Conservation (phyloP, 2,329 filamentous ascomycete species). For the Paraphoma chrysanthemicola region DNA sequence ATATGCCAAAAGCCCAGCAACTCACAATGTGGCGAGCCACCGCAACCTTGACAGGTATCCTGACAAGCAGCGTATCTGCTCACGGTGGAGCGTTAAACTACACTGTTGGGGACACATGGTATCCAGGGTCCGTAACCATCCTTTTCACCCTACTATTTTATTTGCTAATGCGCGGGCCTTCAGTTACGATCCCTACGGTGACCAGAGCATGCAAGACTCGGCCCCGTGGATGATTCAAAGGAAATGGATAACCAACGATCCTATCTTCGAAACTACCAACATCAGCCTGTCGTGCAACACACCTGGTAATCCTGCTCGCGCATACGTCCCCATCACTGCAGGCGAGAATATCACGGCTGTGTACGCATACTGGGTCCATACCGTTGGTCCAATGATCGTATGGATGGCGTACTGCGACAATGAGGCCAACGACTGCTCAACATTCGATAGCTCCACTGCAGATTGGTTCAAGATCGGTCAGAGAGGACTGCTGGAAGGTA, state of each 20-base stretch:
- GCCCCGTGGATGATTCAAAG: constrained; percentile 35
- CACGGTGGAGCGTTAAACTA: constrained; percentile 41
- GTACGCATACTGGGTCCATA: constrained; percentile 39
- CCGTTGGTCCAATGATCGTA: constrained; percentile 38
- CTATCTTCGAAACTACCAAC: constrained; percentile 34
- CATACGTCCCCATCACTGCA: constrained; percentile 33
- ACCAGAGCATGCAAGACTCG: constrained; percentile 24
- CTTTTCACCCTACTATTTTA: neutral
- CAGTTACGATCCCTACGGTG: constrained; percentile 37
- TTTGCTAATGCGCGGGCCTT: no score
- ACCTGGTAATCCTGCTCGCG: constrained; percentile 29
- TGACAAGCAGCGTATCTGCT: constrained; percentile 17
- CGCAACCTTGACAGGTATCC: constrained; percentile 7
- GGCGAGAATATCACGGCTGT: constrained; percentile 36
- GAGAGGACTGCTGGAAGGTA: constrained; percentile 25
- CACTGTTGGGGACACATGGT: constrained; percentile 40
- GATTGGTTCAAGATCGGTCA: constrained; percentile 42
- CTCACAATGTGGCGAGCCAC: constrained; percentile 19
- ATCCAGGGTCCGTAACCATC: constrained; percentile 26
- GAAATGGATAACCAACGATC: constrained; percentile 36
- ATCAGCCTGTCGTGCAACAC: constrained; percentile 36
- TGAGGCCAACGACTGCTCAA: constrained; percentile 22
- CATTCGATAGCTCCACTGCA: constrained; percentile 16
- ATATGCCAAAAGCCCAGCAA: no score
- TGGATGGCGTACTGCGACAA: constrained; percentile 36